These are phyloP conservation scores for Rhodotorula sp. DNA, from an alignment of 1,284 basidiomycete genomes.

Conservation along the genomic window DNA sequence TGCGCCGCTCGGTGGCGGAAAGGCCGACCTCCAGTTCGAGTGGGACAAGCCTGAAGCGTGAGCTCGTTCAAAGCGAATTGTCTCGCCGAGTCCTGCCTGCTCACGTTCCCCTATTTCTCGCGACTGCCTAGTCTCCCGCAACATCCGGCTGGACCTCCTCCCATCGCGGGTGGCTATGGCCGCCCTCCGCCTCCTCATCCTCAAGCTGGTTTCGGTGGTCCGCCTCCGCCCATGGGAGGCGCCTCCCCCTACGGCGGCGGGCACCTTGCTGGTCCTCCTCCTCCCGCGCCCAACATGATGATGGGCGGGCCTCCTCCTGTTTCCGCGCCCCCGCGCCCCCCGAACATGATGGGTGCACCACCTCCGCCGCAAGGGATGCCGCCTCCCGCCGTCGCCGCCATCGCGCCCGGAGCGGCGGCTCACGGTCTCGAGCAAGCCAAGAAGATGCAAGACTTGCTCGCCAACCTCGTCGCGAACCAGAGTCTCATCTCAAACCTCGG, in stretches of 20 bases:
- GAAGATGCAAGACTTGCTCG: slow-evolving; percentile 48
- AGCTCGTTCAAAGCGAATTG: not conserved
- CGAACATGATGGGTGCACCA: not conserved
- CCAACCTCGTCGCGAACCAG: slow-evolving; percentile 39
- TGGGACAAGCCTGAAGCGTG: slow-evolving; percentile 61
- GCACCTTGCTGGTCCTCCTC: not conserved
- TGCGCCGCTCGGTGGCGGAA: slow-evolving; percentile 69
- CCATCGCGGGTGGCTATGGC: not conserved
- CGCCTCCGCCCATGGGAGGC: not conserved
- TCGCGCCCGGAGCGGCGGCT: not conserved
- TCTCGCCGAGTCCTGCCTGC: not conserved
- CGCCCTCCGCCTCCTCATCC: not conserved
- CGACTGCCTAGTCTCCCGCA: not conserved
- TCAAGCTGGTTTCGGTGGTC: not conserved
- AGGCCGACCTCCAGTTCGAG: slow-evolving; percentile 81
- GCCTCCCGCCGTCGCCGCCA: slow-evolving; percentile 7
- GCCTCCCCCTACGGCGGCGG: not conserved
- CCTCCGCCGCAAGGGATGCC: slow-evolving; percentile 5
- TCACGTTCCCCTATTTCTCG: no score
- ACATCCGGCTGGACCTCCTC: not conserved
- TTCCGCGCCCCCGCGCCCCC: not conserved
- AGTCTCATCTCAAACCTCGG: not conserved
- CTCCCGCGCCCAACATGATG: not conserved
- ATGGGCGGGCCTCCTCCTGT: no score
- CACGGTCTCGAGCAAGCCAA: slow-evolving; percentile 48